These are phyloP conservation scores for Alnus glutinosa DNA, from an alignment of 306 rosid species.

Conservation along the genomic window DNA sequence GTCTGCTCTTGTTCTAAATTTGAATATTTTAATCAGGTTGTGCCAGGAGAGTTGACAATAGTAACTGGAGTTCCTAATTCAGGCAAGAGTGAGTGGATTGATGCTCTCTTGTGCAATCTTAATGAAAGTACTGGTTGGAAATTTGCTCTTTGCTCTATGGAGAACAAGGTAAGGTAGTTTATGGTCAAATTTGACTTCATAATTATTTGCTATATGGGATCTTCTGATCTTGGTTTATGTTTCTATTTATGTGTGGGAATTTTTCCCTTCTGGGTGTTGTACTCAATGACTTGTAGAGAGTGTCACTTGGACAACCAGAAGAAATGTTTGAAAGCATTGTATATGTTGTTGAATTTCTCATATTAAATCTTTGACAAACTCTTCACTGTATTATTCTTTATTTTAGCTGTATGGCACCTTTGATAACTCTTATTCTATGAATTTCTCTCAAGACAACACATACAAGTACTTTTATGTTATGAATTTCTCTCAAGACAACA, in stretches of 20 bases:
- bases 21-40: conserved; percentile 57
- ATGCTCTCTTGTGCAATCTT: conserved; percentile 94
- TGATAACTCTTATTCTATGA: neutral
- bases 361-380: neutral
- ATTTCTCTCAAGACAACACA: neutral
- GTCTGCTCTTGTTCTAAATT: conserved; percentile 15
- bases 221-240: neutral
- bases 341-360: neutral
- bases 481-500: neutral
- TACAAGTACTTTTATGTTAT: neutral
- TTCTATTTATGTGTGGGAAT: neutral
- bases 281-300: neutral
- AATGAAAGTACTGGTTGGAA: conserved; percentile 68
- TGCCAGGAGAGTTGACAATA: conserved; percentile 90
- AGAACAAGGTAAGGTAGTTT: conserved; percentile 68
- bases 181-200: conserved; percentile 6
- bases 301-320: neutral
- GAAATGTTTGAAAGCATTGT: neutral
- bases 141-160: conserved; percentile 95
- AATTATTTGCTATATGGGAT: neutral
- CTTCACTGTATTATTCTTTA: neutral
- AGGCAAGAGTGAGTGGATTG: conserved; percentile 99
- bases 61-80: conserved; percentile 97
- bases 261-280: neutral
- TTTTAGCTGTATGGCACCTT: neutral